Evolutionary conservation across 2,329 filamentous ascomycete genomes (phyloP).

Genomic region (Monilinia aucupariae): DNA sequence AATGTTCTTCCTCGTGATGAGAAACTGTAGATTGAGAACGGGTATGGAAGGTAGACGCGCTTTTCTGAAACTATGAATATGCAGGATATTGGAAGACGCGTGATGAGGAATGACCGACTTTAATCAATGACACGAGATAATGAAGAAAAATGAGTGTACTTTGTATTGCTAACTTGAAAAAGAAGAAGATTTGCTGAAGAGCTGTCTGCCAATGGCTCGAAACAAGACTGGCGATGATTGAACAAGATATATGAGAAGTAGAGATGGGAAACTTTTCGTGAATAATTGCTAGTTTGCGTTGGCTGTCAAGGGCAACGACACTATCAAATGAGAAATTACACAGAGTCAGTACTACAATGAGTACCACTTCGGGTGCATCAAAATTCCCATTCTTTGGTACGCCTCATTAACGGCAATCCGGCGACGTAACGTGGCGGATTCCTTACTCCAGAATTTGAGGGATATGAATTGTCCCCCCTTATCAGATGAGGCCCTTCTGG

Average conservation of each 20-base stretch:
- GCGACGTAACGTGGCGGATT: constrained; percentile 24
- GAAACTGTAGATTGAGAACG: neutral
- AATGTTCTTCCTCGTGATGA: neutral
- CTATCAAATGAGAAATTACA: constrained; percentile 29
- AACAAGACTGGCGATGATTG: constrained; percentile 7
- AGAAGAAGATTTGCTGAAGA: constrained; percentile 20
- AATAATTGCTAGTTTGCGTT: constrained; percentile 19
- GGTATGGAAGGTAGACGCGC: constrained; percentile 6
- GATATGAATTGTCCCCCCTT: constrained; percentile 15
- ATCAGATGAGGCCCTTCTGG: constrained; percentile 18
- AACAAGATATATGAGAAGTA: constrained; percentile 11
- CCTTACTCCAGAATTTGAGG: constrained; percentile 25
- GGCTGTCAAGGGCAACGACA: constrained; percentile 31
- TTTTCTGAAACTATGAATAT: constrained; percentile 12
- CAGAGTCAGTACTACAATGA: constrained; percentile 30
- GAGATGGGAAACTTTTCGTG: constrained; percentile 7
- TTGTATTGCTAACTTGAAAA: neutral
- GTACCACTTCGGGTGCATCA: constrained; percentile 21
- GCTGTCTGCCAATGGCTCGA: constrained; percentile 14
- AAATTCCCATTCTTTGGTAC: constrained; percentile 28
- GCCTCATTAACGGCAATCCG: constrained; percentile 23
- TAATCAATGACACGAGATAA: constrained; percentile 1
- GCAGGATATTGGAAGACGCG: constrained; percentile 18
- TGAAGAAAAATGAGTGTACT: neutral
- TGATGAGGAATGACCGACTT: constrained; percentile 19